phyloP scores from a whole-genome alignment of 2,329 filamentous ascomycete genomes.

The Pseudonectria buxi region DNA sequence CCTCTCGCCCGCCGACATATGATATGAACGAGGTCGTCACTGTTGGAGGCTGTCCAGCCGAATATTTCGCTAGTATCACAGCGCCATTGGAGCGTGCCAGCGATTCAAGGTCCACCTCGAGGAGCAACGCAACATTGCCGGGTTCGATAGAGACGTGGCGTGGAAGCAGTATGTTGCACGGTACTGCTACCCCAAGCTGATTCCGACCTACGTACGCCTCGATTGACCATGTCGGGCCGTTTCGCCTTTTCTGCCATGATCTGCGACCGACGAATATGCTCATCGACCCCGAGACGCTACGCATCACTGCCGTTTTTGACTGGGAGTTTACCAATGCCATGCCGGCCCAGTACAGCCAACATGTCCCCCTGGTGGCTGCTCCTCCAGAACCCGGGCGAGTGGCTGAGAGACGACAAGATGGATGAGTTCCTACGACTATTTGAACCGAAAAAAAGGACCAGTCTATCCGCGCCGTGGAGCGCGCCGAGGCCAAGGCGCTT shows the following conservation, averaged over 20 bases:
- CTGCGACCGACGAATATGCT: conserved; percentile 33
- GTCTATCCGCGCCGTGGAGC: too few species aligned
- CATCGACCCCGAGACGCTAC: conserved; percentile 26
- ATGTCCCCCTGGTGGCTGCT: too few species aligned
- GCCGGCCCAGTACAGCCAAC: not conserved
- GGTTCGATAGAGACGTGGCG: too few species aligned
- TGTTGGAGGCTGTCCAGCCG: conserved; percentile 24
- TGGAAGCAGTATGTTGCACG: conserved; percentile 26
- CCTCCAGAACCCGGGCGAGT: too few species aligned
- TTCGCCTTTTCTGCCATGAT: conserved; percentile 37
- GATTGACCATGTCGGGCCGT: conserved; percentile 27
- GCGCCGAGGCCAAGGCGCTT: too few species aligned
- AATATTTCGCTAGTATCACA: conserved; percentile 24
- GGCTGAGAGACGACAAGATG: too few species aligned
- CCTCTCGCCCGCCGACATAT: conserved; percentile 29
- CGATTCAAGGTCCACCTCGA: conserved; percentile 22
- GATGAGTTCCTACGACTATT: too few species aligned
- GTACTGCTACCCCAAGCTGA: conserved; percentile 25
- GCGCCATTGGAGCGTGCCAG: conserved; percentile 23
- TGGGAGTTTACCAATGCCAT: conserved; percentile 8
- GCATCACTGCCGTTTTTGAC: conserved; percentile 32
- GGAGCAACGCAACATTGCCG: conserved; percentile 26
- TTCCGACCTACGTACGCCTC: conserved; percentile 24
- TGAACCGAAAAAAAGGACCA: too few species aligned
- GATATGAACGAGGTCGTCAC: conserved; percentile 33